Percentiles rank a stretch among this genome's conserved stretches.
These are phyloP conservation scores for Brassica carinata DNA, from an alignment of 345 rosid species.

Conservation along the genomic window DNA sequence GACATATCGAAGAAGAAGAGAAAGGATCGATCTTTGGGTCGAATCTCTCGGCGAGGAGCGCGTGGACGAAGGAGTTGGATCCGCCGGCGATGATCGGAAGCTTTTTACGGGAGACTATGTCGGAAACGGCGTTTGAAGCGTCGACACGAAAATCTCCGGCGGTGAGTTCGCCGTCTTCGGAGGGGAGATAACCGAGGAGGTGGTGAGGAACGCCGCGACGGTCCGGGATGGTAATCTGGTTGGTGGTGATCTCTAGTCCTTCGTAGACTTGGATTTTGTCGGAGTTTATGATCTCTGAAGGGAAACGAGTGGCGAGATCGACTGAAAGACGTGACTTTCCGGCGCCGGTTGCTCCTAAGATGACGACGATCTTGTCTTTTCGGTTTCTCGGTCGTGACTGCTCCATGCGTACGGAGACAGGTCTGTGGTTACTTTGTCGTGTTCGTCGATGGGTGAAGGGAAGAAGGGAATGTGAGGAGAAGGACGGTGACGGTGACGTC, in stretches of 20 bases:
- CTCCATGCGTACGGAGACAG: constrained; percentile 5
- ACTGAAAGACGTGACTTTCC: neutral
- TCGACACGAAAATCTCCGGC: neutral
- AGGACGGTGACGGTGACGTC: neutral
- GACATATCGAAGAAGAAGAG: neutral
- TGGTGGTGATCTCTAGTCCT: neutral
- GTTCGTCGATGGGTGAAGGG: neutral
- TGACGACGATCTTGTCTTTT: neutral
- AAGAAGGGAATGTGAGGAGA: neutral
- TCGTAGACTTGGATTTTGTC: constrained; percentile 1
- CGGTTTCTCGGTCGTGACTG: neutral
- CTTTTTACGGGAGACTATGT: neutral
- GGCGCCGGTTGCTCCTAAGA: constrained; percentile 10
- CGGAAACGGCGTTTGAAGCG: neutral
- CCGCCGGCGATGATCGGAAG: neutral
- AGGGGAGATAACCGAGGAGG: neutral
- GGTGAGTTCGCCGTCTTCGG: neutral
- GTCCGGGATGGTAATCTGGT: neutral
- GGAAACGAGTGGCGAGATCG: neutral
- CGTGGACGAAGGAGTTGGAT: constrained; percentile 3
- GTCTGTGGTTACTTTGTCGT: neutral
- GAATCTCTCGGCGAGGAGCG: neutral
- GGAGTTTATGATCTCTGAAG: neutral
- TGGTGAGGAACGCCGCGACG: constrained; percentile 4
- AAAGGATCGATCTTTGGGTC: neutral